Conservation (phyloP, 2,329 filamentous ascomycete species). For the Sporothrix protearum region DNA sequence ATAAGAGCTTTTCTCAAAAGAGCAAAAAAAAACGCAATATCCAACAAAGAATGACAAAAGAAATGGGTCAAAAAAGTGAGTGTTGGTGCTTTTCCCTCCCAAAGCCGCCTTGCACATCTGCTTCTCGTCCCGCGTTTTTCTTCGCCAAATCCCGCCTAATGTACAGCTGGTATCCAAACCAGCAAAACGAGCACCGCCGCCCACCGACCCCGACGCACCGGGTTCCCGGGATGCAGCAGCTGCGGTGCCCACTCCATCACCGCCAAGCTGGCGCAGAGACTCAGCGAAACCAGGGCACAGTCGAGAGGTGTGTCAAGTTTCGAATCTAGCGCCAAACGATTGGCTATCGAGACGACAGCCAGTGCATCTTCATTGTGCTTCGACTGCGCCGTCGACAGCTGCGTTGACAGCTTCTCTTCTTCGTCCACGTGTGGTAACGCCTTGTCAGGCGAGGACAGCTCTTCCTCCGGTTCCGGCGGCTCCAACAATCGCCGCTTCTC, state of each 20-base stretch:
- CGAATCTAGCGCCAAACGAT: not conserved
- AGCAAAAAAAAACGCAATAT: slow-evolving; percentile 4
- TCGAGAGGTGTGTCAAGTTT: not conserved
- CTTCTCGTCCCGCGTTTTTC: not conserved
- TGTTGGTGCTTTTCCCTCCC: not conserved
- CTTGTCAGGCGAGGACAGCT: not conserved
- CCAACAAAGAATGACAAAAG: not conserved
- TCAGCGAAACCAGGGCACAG: not conserved
- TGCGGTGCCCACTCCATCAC: not conserved
- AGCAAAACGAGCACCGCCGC: slow-evolving; percentile 10
- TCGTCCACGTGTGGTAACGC: not conserved
- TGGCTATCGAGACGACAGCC: not conserved
- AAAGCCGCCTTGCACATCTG: not conserved
- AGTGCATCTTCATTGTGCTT: not conserved
- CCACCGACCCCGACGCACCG: not conserved
- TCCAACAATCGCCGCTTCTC: not conserved
- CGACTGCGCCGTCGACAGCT: too few species aligned
- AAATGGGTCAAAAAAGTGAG: slow-evolving; percentile 1
- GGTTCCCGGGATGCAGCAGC: not conserved
- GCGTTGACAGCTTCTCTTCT: not conserved
- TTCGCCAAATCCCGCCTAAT: slow-evolving; percentile 3
- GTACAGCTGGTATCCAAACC: slow-evolving; percentile 25
- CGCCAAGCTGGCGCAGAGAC: slow-evolving; percentile 2
- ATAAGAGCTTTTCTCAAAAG: slow-evolving; percentile 3
- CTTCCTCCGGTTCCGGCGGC: not conserved